Conservation (phyloP, 1,284 basidiomycete genomes). For the Flammula alnicola region DNA sequence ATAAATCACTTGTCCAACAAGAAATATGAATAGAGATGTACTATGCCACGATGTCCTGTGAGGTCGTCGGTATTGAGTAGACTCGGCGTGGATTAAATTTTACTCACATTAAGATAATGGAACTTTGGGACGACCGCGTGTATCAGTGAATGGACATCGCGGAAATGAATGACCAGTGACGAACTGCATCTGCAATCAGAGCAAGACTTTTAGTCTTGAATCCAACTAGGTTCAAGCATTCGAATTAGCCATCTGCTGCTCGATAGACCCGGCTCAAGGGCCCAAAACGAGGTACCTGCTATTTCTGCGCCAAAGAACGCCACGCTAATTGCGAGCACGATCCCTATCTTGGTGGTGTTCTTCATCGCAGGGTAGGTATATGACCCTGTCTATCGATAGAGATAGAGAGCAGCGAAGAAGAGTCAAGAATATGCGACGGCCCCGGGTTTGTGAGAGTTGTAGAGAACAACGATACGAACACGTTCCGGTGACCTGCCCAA, state of each 20-base stretch:
- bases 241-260: background rate
- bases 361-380: conserved; percentile 36
- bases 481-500: too few species aligned
- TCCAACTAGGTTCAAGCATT: conserved; percentile 38
- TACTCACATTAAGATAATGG: conserved; percentile 35
- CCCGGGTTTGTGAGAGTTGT: too few species aligned
- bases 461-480: too few species aligned
- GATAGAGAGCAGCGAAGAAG: too few species aligned
- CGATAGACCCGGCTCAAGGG: background rate
- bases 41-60: conserved; percentile 35
- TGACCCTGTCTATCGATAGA: conserved; percentile 1
- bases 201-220: conserved; percentile 53
- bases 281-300: conserved; percentile 29
- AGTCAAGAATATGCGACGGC: too few species aligned
- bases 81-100: background rate
- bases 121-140: conserved; percentile 35
- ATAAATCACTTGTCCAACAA: conserved; percentile 2
- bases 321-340: conserved; percentile 47
- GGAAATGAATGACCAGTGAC: conserved; percentile 27
- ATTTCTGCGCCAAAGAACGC: conserved; percentile 51
- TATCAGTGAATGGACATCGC: conserved; percentile 9
- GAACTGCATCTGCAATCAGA: conserved; percentile 53
- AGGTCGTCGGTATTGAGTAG: conserved; percentile 1
- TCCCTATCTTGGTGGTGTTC: conserved; percentile 47
- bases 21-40: conserved; percentile 17